Evolutionary conservation across 306 rosid species (phyloP).

Genomic region (Luffa acutangula): DNA sequence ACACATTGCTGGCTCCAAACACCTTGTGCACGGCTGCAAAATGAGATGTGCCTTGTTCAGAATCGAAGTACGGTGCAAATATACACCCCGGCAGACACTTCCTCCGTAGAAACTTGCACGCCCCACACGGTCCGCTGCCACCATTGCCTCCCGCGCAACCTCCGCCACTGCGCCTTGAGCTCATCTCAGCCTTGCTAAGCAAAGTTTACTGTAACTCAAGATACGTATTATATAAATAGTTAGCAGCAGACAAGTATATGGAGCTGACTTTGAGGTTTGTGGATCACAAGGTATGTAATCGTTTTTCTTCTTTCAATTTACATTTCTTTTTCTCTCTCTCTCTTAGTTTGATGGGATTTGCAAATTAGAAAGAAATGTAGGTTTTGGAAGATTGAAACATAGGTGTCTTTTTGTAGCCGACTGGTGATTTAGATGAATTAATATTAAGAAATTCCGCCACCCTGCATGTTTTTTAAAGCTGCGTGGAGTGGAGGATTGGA

Average conservation of each 20-base stretch:
- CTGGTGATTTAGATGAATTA: not conserved
- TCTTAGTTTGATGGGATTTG: not conserved
- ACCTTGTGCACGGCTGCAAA: constrained; percentile 2
- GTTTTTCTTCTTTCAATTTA: not conserved
- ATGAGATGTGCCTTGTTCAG: constrained; percentile 1
- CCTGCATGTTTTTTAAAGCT: not conserved
- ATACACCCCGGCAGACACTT: not conserved
- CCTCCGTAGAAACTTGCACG: constrained; percentile 7
- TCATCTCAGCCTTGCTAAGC: not conserved
- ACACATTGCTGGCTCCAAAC: constrained; percentile 2
- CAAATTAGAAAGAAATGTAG: not conserved
- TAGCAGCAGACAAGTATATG: not conserved
- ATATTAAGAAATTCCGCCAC: constrained; percentile 4
- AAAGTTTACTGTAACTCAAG: not conserved
- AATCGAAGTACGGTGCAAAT: constrained; percentile 8
- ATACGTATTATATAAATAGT: not conserved
- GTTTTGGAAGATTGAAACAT: not conserved
- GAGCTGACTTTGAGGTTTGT: constrained; percentile 6
- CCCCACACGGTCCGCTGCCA: constrained; percentile 1
- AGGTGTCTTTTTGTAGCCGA: constrained; percentile 1
- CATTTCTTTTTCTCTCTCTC: not conserved
- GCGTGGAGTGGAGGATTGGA: constrained; percentile 3
- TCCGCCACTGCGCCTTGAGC: not conserved
- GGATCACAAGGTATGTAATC: not conserved
- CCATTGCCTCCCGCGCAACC: not conserved